Conservation (phyloP, 2,329 filamentous ascomycete genomes). For the Akanthomyces uredinophilus region DNA sequence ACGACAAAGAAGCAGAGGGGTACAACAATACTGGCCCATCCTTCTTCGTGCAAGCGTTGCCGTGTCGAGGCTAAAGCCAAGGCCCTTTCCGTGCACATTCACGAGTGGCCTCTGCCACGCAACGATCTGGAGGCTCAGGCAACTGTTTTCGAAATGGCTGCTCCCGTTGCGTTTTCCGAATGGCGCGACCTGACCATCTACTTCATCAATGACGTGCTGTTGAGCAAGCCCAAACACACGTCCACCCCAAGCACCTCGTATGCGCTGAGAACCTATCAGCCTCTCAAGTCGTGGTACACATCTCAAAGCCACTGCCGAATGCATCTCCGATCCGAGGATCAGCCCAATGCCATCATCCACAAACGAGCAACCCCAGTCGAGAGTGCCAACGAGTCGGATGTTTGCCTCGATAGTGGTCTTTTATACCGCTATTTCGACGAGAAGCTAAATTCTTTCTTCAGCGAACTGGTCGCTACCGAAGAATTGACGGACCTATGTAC, state of each 20-base stretch:
- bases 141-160: not conserved
- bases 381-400: not conserved
- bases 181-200: not conserved
- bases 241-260: not conserved
- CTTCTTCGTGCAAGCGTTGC: not conserved
- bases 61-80: not conserved
- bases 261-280: not conserved
- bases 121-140: not conserved
- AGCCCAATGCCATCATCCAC: not conserved
- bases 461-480: conserved; percentile 27
- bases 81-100: not conserved
- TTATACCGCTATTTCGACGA: not conserved
- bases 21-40: not conserved
- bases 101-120: not conserved
- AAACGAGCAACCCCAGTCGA: not conserved
- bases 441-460: conserved; percentile 12
- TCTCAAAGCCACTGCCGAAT: not conserved
- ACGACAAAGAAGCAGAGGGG: not conserved
- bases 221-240: not conserved
- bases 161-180: not conserved
- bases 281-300: not conserved
- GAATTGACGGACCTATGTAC: not conserved
- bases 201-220: not conserved
- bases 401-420: not conserved
- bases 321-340: not conserved